Percentiles rank a stretch among this genome's conserved stretches.
Evolutionary conservation across 495 filamentous ascomycete species (phyloP).

Genomic region (Penicillium fimorum): DNA sequence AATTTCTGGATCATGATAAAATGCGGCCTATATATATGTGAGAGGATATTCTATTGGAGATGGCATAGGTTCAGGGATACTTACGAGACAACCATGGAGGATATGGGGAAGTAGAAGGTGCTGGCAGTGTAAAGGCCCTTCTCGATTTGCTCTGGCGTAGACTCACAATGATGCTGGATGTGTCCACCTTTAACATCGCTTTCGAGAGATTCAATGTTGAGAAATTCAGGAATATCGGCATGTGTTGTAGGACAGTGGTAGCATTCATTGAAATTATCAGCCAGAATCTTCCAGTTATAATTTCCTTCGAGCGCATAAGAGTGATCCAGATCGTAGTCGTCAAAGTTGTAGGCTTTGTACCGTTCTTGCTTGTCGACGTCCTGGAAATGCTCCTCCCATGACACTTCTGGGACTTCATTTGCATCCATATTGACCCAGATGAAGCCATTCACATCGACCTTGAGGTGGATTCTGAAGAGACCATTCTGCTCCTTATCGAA

Average conservation of each 20-base stretch:
- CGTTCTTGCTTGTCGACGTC: conserved; percentile 44
- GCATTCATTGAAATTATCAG: conserved; percentile 71
- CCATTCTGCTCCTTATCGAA: conserved; percentile 52
- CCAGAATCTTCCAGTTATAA: conserved; percentile 54
- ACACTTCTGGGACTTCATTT: conserved; percentile 36
- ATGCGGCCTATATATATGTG: conserved; percentile 31
- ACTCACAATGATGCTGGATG: conserved; percentile 45
- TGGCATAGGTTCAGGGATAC: conserved; percentile 5
- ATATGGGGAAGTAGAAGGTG: conserved; percentile 47
- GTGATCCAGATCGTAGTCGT: conserved; percentile 53
- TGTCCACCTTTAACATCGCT: conserved; percentile 41
- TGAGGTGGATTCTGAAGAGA: conserved; percentile 39
- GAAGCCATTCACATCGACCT: conserved; percentile 54
- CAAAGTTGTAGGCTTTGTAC: conserved; percentile 58
- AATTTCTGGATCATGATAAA: conserved; percentile 52
- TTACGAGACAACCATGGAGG: conserved; percentile 49
- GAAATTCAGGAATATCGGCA: conserved; percentile 44
- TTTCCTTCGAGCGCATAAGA: conserved; percentile 51
- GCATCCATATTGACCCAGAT: conserved; percentile 53
- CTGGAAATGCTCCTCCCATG: conserved; percentile 48
- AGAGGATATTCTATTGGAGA: neutral
- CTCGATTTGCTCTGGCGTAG: conserved; percentile 38
- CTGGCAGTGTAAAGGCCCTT: conserved; percentile 37
- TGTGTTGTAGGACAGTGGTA: conserved; percentile 56
- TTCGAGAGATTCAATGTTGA: conserved; percentile 44